Base-by-base conservation (phyloP, 139 green algal species). In the Pseudopediastrum boryanum region DNA sequence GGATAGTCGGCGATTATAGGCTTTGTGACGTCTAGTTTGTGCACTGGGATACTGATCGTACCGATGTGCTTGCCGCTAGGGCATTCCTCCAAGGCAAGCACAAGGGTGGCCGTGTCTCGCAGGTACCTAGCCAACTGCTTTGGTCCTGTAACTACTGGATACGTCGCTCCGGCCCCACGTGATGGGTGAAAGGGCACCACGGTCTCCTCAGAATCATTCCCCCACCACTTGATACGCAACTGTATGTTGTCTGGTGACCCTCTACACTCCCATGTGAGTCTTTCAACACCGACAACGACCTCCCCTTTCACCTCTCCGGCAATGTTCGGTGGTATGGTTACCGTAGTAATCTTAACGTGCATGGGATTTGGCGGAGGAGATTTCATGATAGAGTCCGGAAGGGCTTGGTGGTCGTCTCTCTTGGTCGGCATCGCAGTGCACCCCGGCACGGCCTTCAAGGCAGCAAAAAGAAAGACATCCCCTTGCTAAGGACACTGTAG, bases 121-220 rank as follows among this genome's bases (percentile, higher is more conserved):
- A 86, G 70, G 51, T 86, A 86, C 8, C 76, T 39, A 21, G 38
- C 56, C 7, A 86, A 50, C 38, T 48, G 67, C n/a, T 74, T 77
- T 31, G 82, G 82, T 0, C 82, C 82, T 7, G 58, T 79, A n/a
- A 59, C 41, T 10, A 86, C 39, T 4, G 69, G 43, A 25, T 79
- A 84, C 9, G 74, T 63, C 29, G 74, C 74, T 13, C 74, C 74
- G 9, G 74, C 74, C 35, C 61, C 61, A 23, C 77, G 54, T 9
- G 23, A 44, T 10, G 41, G 27, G 31, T 71, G 66, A n/a, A 83
- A 75, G 29, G 67, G 67, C 65, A 77, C 65, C 19, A 77, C 66
- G 25, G 68, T 74, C 23, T 69, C 77, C 33, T 36, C 50, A 27
- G 39, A 42, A 5, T 3, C 8, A 29, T 77, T 51, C 12, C 78